phyloP scores from a whole-genome alignment of 1,284 basidiomycete species.

The Ustilago vetiveriae region DNA sequence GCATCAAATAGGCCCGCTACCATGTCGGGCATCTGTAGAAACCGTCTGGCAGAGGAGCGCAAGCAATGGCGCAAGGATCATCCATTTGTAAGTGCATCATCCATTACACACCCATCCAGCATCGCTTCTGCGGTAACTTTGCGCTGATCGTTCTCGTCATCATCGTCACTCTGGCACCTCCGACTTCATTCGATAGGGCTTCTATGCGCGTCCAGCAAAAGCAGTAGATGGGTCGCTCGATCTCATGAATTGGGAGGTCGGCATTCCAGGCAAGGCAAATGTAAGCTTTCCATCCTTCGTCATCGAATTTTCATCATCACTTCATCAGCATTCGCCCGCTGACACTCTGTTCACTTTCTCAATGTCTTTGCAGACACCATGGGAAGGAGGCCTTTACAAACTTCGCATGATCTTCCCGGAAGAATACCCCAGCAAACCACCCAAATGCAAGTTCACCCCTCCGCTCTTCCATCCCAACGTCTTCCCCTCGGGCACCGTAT shows the following conservation, averaged over 20 bases:
- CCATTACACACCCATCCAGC: too few species aligned
- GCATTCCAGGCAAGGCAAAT: conserved; percentile 69
- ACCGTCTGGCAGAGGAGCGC: conserved; percentile 87
- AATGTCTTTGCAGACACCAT: conserved; percentile 96
- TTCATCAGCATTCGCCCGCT: neutral
- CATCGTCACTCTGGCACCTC: too few species aligned
- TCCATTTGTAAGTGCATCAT: conserved; percentile 95
- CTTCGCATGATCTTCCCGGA: conserved; percentile 77
- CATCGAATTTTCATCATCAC: neutral
- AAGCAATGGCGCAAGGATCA: conserved; percentile 99
- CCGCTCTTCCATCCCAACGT: conserved; percentile 98
- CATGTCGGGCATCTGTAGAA: conserved; percentile 53
- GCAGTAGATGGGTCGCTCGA: conserved; percentile 91
- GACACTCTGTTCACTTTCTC: neutral
- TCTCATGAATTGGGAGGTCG: conserved; percentile 97
- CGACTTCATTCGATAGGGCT: conserved; percentile 88
- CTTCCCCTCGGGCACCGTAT: conserved; percentile 98
- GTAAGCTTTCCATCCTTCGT: conserved; percentile 44
- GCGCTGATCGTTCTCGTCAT: too few species aligned
- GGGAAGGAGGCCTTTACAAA: conserved; percentile 95
- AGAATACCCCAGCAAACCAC: conserved; percentile 88
- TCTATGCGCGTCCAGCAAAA: conserved; percentile 92
- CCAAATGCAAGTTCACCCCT: conserved; percentile 97
- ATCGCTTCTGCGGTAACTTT: too few species aligned
- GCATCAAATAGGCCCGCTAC: neutral